phyloP scores from a whole-genome alignment of 768 basidiomycete species.

The Tylopilus rubrobrunneus region DNA sequence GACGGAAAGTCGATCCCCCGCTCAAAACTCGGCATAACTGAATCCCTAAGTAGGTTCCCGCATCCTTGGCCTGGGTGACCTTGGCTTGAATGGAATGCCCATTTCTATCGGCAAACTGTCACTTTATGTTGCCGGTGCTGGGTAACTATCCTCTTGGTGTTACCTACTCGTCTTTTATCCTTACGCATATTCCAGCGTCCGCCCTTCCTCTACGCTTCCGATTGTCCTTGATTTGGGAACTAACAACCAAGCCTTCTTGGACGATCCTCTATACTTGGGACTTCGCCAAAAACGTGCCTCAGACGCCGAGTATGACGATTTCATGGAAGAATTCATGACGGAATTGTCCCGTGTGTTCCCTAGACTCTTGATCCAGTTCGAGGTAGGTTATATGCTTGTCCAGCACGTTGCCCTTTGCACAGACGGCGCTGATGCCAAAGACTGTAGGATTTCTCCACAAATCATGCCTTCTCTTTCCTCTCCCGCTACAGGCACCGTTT shows the following conservation, averaged over 20 bases:
- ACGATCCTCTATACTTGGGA: slow-evolving; percentile 90
- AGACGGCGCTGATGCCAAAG: not conserved
- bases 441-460: slow-evolving; percentile 81
- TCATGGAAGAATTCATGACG: slow-evolving; percentile 92
- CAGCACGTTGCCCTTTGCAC: not conserved
- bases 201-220: slow-evolving; percentile 73
- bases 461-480: slow-evolving; percentile 86
- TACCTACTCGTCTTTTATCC: not conserved
- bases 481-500: slow-evolving; percentile 71
- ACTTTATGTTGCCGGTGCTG: slow-evolving; percentile 86
- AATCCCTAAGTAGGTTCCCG: slow-evolving; percentile 55
- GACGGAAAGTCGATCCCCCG: slow-evolving; percentile 52
- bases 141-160: slow-evolving; percentile 41
- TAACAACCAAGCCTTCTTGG: slow-evolving; percentile 72
- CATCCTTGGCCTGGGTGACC: slow-evolving; percentile 84
- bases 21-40: not conserved
- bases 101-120: slow-evolving; percentile 93
- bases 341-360: slow-evolving; percentile 76
- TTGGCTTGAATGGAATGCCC: slow-evolving; percentile 81
- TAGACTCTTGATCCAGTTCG: slow-evolving; percentile 81
- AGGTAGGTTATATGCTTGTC: slow-evolving; percentile 38
- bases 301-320: slow-evolving; percentile 63
- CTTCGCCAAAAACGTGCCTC: slow-evolving; percentile 66
- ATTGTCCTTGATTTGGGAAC: slow-evolving; percentile 89
- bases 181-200: slow-evolving; percentile 47